phyloP scores from a whole-genome alignment of 75 land plant species.

The Selaginella moellendorffii region DNA sequence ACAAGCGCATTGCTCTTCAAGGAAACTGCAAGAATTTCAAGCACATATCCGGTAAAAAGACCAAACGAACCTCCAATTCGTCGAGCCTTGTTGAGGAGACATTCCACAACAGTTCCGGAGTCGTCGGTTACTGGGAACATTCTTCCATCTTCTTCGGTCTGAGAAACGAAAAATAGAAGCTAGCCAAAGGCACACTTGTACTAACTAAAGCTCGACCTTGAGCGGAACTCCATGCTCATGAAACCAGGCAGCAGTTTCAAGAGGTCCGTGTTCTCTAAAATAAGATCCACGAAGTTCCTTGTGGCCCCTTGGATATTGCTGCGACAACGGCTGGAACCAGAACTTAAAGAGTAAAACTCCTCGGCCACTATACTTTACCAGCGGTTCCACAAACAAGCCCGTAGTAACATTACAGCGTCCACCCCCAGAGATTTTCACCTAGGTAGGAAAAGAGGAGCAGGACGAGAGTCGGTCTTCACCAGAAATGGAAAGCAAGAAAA shows the following conservation, averaged over 20 bases:
- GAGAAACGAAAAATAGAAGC: background rate
- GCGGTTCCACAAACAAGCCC: conserved; percentile 54
- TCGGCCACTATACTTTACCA: conserved; percentile 24
- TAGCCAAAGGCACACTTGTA: too few relatives aligned
- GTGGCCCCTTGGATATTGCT: conserved; percentile 81
- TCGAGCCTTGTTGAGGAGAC: conserved; percentile 62
- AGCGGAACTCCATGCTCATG: conserved; percentile 58
- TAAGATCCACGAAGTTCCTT: conserved; percentile 78
- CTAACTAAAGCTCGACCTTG: conserved; percentile 57
- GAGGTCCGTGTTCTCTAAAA: conserved; percentile 67
- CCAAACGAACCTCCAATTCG: conserved; percentile 42
- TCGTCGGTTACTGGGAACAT: conserved; percentile 72
- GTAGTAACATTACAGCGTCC: conserved; percentile 97
- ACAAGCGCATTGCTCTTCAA: conserved; percentile 54
- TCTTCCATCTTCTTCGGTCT: conserved; percentile 91
- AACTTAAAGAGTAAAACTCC: too few relatives aligned
- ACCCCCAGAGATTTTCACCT: conserved; percentile 95
- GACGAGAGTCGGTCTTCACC: too few relatives aligned
- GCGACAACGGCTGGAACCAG: conserved; percentile 54
- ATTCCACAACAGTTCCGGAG: conserved; percentile 69
- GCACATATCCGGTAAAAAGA: background rate
- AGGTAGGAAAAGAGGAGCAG: background rate
- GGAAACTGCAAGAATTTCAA: conserved; percentile 33
- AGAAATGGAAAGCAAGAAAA: too few relatives aligned
- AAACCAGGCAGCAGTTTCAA: conserved; percentile 88